Conservation (phyloP, 331 rosid species). For the Malus hybrid region DNA sequence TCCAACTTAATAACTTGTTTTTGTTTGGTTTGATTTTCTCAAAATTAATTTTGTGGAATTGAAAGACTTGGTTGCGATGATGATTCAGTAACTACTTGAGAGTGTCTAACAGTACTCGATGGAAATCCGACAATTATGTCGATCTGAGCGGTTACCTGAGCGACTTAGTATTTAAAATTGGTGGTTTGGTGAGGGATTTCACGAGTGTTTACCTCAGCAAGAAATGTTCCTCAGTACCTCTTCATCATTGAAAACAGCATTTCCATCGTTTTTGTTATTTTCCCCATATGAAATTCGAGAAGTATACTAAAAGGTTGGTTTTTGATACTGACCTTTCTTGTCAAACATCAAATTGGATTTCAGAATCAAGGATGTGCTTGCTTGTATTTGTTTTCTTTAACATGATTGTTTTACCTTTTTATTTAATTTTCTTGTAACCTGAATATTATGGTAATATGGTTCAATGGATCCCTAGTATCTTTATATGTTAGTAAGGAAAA, state of each 20-base stretch:
- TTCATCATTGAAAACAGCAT: not conserved
- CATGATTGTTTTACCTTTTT: not conserved
- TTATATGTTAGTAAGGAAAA: not conserved
- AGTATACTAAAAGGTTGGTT: not conserved
- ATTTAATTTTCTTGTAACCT: not conserved
- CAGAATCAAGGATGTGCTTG: not conserved
- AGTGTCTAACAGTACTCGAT: conserved; percentile 32
- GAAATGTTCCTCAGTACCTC: not conserved
- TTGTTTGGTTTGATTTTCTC: not conserved
- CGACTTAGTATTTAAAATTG: not conserved
- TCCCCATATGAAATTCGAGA: not conserved
- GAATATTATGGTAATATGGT: not conserved
- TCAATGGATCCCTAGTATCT: not conserved
- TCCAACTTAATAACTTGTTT: not conserved
- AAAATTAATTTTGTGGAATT: not conserved
- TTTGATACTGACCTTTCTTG: not conserved
- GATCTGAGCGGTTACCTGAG: conserved; percentile 15
- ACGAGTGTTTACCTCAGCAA: conserved; percentile 75
- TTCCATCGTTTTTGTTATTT: not conserved
- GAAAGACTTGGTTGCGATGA: conserved; percentile 39
- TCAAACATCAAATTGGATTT: not conserved
- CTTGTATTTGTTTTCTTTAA: not conserved
- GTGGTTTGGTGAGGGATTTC: not conserved
- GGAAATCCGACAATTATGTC: conserved; percentile 47
- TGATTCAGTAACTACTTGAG: conserved; percentile 41